Evolutionary conservation across 192 early-diverging fungal genomes (phyloP).

Genomic region (Linnemannia exigua): DNA sequence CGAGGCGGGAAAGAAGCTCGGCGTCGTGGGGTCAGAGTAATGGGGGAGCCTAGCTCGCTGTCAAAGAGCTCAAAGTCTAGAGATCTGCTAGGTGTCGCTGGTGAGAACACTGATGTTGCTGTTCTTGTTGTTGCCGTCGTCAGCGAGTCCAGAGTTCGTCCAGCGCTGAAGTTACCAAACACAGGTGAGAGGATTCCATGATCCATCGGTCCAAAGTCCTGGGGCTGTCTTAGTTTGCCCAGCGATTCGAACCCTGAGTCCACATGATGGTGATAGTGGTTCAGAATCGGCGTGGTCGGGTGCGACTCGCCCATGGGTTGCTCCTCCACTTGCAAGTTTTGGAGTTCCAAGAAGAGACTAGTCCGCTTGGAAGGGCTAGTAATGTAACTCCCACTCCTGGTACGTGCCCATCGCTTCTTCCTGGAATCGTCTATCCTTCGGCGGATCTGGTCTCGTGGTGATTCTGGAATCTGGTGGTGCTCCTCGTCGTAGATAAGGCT

Average conservation of each 20-base stretch:
- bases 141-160: neutral
- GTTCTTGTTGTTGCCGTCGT: neutral
- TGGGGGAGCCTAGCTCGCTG: neutral
- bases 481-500: neutral
- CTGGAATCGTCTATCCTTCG: neutral
- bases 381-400: neutral
- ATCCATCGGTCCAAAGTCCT: neutral
- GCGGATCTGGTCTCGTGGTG: neutral
- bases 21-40: neutral
- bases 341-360: constrained; percentile 43
- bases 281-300: neutral
- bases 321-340: neutral
- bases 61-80: neutral
- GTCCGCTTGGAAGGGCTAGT: constrained; percentile 13
- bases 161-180: neutral
- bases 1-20: constrained; percentile 14
- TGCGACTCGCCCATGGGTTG: neutral
- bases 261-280: neutral
- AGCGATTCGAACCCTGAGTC: neutral
- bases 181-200: neutral
- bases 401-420: neutral
- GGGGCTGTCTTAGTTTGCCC: too few relatives aligned
- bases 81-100: neutral
- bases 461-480: neutral
- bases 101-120: neutral